phyloP scores from a whole-genome alignment of 2,329 filamentous ascomycete genomes.

The Cylindrodendrum hubeiense region DNA sequence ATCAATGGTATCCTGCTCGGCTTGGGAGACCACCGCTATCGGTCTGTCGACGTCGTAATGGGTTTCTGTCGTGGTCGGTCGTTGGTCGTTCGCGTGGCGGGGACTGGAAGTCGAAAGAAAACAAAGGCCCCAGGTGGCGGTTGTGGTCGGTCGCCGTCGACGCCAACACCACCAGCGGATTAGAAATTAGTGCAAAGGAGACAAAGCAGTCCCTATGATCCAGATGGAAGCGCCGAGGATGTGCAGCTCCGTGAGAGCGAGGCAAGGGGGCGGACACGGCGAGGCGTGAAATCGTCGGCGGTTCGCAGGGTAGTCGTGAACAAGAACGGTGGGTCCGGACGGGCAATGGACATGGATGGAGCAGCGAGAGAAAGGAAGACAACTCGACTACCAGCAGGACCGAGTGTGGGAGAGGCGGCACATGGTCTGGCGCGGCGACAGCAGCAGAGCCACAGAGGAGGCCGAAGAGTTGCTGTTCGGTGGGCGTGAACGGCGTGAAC shows the following conservation, averaged over 20 bases:
- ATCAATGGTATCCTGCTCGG: constrained; percentile 21
- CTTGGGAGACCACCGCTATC: constrained; percentile 5
- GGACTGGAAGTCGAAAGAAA: constrained; percentile 42
- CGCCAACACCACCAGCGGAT: constrained; percentile 34
- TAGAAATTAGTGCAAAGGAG: constrained; percentile 38
- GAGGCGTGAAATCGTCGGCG: constrained; percentile 34
- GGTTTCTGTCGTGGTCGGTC: constrained; percentile 34
- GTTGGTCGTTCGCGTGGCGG: constrained; percentile 42
- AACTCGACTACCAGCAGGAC: constrained; percentile 41
- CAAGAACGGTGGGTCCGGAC: constrained; percentile 39
- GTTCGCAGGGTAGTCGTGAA: constrained; percentile 41
- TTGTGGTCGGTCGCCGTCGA: constrained; percentile 33
- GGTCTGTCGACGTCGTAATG: constrained; percentile 20
- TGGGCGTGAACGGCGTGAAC: constrained; percentile 32
- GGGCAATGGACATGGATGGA: constrained; percentile 29
- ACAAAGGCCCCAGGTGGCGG: constrained; percentile 39
- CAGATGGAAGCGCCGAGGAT: constrained; percentile 3
- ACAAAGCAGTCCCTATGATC: constrained; percentile 2
- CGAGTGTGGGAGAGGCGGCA: constrained; percentile 33
- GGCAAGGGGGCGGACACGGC: constrained; percentile 11
- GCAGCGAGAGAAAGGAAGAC: constrained; percentile 25
- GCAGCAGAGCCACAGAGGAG: constrained; percentile 28
- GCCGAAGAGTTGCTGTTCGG: constrained; percentile 16
- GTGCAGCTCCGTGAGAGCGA: constrained; percentile 5
- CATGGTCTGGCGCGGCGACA: constrained; percentile 40